phyloP scores from a whole-genome alignment of 2,329 filamentous ascomycete species.

The Microsporum audouinii region DNA sequence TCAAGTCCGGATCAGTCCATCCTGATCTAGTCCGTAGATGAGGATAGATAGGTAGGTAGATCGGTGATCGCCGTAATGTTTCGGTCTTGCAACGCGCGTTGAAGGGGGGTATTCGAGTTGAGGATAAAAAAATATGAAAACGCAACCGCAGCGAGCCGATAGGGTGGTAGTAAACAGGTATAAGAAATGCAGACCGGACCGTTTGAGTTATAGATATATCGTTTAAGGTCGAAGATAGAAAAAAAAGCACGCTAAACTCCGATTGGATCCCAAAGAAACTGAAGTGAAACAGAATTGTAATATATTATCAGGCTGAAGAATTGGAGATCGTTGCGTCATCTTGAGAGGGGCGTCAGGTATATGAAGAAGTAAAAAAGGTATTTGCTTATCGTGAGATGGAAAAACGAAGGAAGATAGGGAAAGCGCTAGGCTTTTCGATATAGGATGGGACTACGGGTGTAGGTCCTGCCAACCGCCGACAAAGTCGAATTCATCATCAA shows the following conservation, averaged over 20 bases:
- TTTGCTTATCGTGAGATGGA: constrained; percentile 3
- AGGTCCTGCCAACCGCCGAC: constrained; percentile 80
- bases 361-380: neutral
- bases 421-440: constrained; percentile 12
- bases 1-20: neutral
- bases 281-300: neutral
- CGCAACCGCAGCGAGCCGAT: constrained; percentile 1
- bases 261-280: constrained; percentile 4
- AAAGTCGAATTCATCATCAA: constrained; percentile 63
- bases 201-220: neutral
- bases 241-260: constrained; percentile 3
- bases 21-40: neutral
- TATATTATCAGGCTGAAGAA: constrained; percentile 9
- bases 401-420: constrained; percentile 14
- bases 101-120: neutral
- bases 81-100: neutral
- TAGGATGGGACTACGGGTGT: constrained; percentile 44
- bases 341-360: constrained; percentile 6
- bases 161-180: constrained; percentile 2
- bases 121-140: neutral
- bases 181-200: constrained; percentile 3
- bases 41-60: neutral
- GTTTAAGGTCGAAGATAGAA: neutral
- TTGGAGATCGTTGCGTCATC: constrained; percentile 5
- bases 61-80: neutral